A percentile compares a stretch with the other conserved stretches of the same genome.
phyloP scores from a whole-genome alignment of 106 monocot genomes.

The Alisma plantagoaquatica region DNA sequence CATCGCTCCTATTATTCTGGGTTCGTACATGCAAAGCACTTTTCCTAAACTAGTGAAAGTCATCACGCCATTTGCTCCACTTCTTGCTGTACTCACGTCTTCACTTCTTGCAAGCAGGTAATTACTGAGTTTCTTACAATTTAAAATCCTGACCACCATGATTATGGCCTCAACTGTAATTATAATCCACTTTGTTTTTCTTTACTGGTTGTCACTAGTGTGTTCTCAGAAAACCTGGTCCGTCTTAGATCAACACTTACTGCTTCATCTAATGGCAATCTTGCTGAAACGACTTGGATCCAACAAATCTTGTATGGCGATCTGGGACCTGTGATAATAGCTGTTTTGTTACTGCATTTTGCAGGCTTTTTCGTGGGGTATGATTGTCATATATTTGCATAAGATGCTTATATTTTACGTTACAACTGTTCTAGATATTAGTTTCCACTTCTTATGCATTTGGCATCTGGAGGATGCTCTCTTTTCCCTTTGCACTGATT shows the following conservation, averaged over 20 bases:
- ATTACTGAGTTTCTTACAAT: too few relatives aligned
- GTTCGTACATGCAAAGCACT: constrained; percentile 58
- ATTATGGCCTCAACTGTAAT: neutral
- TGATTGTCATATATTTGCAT: neutral
- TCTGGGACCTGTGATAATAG: constrained; percentile 24
- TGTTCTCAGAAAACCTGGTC: constrained; percentile 71
- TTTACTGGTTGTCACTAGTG: constrained; percentile 16
- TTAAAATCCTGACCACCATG: too few relatives aligned
- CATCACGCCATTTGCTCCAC: constrained; percentile 51
- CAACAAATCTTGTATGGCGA: constrained; percentile 23
- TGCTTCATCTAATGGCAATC: constrained; percentile 14
- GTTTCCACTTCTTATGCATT: too few relatives aligned
- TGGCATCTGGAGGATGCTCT: too few relatives aligned
- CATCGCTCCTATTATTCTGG: constrained; percentile 61
- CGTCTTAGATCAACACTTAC: constrained; percentile 35
- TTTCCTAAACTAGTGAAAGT: constrained; percentile 38
- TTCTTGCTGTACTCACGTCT: constrained; percentile 55
- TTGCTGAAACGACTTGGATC: constrained; percentile 1
- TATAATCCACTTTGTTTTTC: neutral
- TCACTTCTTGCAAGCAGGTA: constrained; percentile 64
- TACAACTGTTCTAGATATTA: too few relatives aligned
- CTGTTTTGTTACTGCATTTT: constrained; percentile 53
- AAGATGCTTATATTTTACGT: neutral
- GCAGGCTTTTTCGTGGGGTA: constrained; percentile 66
- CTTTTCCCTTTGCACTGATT: too few relatives aligned